Evolutionary conservation across 2,329 filamentous ascomycete species (phyloP).

Genomic region (Aspergillus awamori): DNA sequence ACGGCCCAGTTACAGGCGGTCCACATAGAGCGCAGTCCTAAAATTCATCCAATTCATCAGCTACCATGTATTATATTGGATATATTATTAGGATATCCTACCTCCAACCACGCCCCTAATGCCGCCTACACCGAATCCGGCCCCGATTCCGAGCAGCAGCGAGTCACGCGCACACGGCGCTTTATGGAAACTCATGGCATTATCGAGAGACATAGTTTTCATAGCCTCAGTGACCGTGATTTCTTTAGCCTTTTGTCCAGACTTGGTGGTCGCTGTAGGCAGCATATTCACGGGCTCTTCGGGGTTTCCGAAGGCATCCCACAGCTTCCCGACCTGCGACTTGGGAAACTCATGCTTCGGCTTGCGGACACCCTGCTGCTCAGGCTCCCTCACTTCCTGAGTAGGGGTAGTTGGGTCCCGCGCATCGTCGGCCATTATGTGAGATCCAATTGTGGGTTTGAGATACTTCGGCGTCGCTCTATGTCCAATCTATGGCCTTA

Average conservation of each 20-base stretch:
- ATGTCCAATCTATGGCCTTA: background rate
- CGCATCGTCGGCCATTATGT: slow-evolving; percentile 45
- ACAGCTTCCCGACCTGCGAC: slow-evolving; percentile 52
- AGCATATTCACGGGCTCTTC: slow-evolving; percentile 57
- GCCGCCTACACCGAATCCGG: slow-evolving; percentile 75
- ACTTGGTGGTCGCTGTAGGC: slow-evolving; percentile 61
- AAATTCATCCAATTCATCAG: slow-evolving; percentile 1
- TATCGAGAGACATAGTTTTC: slow-evolving; percentile 54
- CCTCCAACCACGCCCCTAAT: slow-evolving; percentile 74
- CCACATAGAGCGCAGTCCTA: slow-evolving; percentile 58
- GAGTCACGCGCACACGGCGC: slow-evolving; percentile 83
- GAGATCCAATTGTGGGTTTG: slow-evolving; percentile 5
- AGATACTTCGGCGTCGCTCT: slow-evolving; percentile 10
- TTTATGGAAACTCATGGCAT: slow-evolving; percentile 67
- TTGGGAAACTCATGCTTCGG: slow-evolving; percentile 48
- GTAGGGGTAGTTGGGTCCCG: slow-evolving; percentile 29
- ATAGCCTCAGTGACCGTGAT: slow-evolving; percentile 45
- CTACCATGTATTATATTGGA: background rate
- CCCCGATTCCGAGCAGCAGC: slow-evolving; percentile 78
- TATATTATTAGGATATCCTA: slow-evolving; percentile 41
- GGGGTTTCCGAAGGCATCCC: slow-evolving; percentile 52
- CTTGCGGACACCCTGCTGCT: slow-evolving; percentile 30
- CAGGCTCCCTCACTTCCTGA: slow-evolving; percentile 17
- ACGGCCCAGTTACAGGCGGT: slow-evolving; percentile 84
- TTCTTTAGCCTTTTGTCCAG: slow-evolving; percentile 57